Base-by-base conservation (phyloP, 805 yeast genomes). In the Starmerella bacillaris region DNA sequence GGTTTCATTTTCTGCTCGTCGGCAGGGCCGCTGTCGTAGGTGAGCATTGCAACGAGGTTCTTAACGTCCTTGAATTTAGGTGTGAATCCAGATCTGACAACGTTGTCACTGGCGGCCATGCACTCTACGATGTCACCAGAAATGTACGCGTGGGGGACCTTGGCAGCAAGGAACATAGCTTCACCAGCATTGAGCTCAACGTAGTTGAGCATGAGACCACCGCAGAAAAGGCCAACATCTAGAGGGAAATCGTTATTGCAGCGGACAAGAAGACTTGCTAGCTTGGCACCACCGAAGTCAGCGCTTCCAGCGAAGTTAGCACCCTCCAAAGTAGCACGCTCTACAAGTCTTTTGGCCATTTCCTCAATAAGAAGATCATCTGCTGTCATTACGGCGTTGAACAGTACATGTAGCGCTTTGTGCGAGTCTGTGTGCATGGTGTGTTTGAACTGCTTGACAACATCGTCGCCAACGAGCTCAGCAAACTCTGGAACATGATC, bases 91-190 rank as follows among this genome's bases (percentile, higher is more conserved):
- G 95, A 93, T 57, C 99, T 72, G 33, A 89, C 95, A 38, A 89
- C 99, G 51, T 89, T 89, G 57, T 89, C 99, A 27, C 92, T 76
- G 6, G 98, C 95, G 29, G 98, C 98, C 99, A 89, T 89, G 64
- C 98, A 89, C 64, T 89, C 99, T 52, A 89, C 84, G 47, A 89
- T 89, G 57, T 89, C 96, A 46, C 99, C 99, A 37, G 76, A 68
- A 42, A 89, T 86, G 59, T 89, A 89, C 22, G 98, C 98, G 58
- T 89, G 99, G 18, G 96, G 96, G 58, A 84, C 95, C 60, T 82
- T 80, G 30, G 98, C 96, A 53, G 80, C 82, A 55, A 89, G 66
- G 54, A 84, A 89, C 74, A 89, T 83, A 38, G 95, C 96, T 62
- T 89, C 93, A 42, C 99, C 99, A 9, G 80, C 68, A 26, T 70